Percentiles rank a stretch among this genome's conserved stretches.
These are phyloP conservation scores for Tuber brumale DNA, from an alignment of 495 filamentous ascomycete species.

Conservation along the genomic window DNA sequence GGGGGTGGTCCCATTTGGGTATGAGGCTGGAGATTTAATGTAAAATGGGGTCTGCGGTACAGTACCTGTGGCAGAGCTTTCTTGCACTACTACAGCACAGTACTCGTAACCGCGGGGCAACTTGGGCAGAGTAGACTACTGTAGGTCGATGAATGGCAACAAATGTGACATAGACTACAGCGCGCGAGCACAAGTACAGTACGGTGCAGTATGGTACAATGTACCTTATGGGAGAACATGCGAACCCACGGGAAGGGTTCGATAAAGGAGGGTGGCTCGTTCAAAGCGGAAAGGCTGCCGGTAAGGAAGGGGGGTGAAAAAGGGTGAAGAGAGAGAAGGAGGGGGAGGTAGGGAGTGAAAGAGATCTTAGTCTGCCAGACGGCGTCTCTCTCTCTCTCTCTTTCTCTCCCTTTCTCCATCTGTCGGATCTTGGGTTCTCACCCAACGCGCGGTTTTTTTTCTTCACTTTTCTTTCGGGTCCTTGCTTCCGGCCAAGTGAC, in stretches of 20 bases:
- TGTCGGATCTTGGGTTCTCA: not conserved
- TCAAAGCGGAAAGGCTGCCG: not conserved
- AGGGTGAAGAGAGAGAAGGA: not conserved
- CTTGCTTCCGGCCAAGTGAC: not conserved
- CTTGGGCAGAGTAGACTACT: not conserved
- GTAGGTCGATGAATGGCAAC: not conserved
- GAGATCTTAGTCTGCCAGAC: no score
- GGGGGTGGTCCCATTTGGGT: not conserved
- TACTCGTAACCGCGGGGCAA: not conserved
- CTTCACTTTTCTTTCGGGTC: not conserved
- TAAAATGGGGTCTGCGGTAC: not conserved
- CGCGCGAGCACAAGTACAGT: not conserved
- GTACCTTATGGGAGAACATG: no score
- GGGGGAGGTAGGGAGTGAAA: no score
- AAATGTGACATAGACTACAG: not conserved
- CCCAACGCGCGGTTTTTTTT: not conserved
- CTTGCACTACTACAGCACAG: not conserved
- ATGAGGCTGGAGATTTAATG: not conserved
- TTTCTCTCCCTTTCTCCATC: not conserved
- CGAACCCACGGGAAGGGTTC: not conserved
- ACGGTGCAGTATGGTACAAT: no score
- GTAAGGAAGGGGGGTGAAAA: not conserved
- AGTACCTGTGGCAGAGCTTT: not conserved
- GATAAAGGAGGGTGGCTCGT: not conserved
- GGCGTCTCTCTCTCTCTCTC: not conserved